Evolutionary conservation across 176 grass and related monocot species (phyloP), one percentile per base, ranked within the genome.

Genomic region (Oryza rufipogon): DNA sequence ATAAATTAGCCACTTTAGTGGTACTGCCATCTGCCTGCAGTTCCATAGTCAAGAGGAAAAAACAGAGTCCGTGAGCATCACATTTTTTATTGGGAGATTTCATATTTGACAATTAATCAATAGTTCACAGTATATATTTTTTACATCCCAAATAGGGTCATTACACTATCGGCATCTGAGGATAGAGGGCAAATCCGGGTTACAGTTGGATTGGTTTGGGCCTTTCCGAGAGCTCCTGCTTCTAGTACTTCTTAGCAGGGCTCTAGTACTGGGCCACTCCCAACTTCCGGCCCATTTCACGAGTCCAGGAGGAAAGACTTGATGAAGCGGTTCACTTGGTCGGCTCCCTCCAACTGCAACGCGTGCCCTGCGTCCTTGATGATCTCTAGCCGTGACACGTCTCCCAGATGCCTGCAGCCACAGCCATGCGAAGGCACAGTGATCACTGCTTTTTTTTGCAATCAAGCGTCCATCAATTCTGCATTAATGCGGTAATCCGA

Each of bases 301-400:
- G 9, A 64, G 22, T 81, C 75, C 58, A 91, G 75, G 58, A 98
- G 75, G 81, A 98, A 98, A 3, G 82, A 81, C 13, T 79, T 39
- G 70, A 95, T 95, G 67, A 79, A 77, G 2, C 68, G 52, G 74
- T 92, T 95, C 61, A 95, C 91, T 19, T 90, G 60, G 0, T 22
- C 15, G 1, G 89, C 77, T 17, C 92, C 89, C 74, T 94, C 96
- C 78, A 94, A 28, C 80, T 98, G 96, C 87, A 98, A 54, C 45
- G 93, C 93, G 83, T 94, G 93, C 16, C 96, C 93, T 23, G 87
- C 96, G 71, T 95, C 83, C 70, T 85, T 86, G 79, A 95, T 93
- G 23, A 98, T 86, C 81, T 89, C 93, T n/a, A 95, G 79, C 85
- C 83, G 84, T 1, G 91, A 85, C 26, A 19, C 85, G 14, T 73